Base-by-base conservation (phyloP, 2,329 filamentous ascomycete species). In the Colletotrichum costaricense region DNA sequence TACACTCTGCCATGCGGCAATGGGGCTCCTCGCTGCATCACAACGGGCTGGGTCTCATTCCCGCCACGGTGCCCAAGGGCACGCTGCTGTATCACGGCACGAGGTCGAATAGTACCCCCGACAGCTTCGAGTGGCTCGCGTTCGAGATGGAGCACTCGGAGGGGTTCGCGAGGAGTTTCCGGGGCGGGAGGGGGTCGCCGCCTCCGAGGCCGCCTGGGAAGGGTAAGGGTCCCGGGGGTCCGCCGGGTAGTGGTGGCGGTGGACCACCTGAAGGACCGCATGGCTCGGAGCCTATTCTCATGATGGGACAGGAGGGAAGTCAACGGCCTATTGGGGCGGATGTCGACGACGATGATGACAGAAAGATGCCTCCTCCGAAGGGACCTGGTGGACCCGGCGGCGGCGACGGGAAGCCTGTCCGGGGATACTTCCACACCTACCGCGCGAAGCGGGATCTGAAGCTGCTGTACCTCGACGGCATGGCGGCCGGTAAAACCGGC, bases 141-240 rank as follows among this genome's bases (percentile, higher is more conserved):
- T 95, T 95, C 78, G 93, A 95, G 79, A 88, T 92, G 4, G 93
- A 95, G 77, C 93, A 95, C 80, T 91, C 93, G 0, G 85, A 93
- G 75, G 79, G 85, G 3, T 95, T 95, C 81, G 91, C 92, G 1
- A 79, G 80, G 22, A 76, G 76, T 28, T 63, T 63, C 42, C 63
- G 42, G 49, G 56, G 33, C 11, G 58, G 24, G 2, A 11, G n/a
- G 4, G 35, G 60, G 11, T 26, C 22, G 42, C 30, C 59, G 55
- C 67, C 70, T 7, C 63, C 63, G 7, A 12, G 35, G 52, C 58
- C 69, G n/a, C 57, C 64, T 16, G 38, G 57, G 5, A 67, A 52
- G 52, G 63, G 49, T n/a, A 26, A 55, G 55, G 28, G 28, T 16
- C 7, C 63, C n/a, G 42, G 63, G 64, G 11, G 14, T 38, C 52